phyloP scores from a whole-genome alignment of 352 stramenopile species.

The Phytophthora agathidicida region DNA sequence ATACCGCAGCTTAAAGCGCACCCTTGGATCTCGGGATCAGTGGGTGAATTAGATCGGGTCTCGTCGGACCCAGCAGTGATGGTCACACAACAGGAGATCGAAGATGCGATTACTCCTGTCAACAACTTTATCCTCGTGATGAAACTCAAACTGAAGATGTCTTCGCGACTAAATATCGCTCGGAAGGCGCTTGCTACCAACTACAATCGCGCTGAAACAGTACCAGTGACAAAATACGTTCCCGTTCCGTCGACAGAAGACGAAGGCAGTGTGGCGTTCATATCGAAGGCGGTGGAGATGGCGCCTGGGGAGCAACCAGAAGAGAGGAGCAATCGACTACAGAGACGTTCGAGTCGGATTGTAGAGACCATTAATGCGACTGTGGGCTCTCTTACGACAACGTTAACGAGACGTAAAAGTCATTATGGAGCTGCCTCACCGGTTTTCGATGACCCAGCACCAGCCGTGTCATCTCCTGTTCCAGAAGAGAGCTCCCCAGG shows the following conservation, averaged over 20 bases:
- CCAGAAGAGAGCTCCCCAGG: neutral
- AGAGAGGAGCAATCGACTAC: slow-evolving; percentile 3
- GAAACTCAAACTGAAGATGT: slow-evolving; percentile 81
- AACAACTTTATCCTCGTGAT: slow-evolving; percentile 87
- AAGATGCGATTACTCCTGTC: slow-evolving; percentile 75
- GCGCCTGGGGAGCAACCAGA: slow-evolving; percentile 11
- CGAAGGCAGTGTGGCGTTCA: neutral
- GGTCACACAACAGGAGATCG: slow-evolving; percentile 71
- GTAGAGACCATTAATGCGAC: slow-evolving; percentile 18
- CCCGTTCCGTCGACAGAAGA: slow-evolving; percentile 2
- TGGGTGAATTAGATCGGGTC: neutral
- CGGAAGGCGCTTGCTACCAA: slow-evolving; percentile 36
- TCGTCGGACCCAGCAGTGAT: slow-evolving; percentile 27
- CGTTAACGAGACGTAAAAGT: slow-evolving; percentile 19
- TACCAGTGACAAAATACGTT: slow-evolving; percentile 16
- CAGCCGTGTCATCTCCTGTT: neutral
- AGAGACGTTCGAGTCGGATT: slow-evolving; percentile 19
- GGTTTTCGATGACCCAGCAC: slow-evolving; percentile 1
- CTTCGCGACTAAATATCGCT: slow-evolving; percentile 45
- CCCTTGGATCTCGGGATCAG: slow-evolving; percentile 43
- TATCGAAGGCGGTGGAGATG: slow-evolving; percentile 22
- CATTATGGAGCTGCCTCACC: slow-evolving; percentile 5
- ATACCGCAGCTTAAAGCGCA: slow-evolving; percentile 61
- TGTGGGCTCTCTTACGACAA: slow-evolving; percentile 15
- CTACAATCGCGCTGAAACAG: neutral